A percentile compares a stretch with the other conserved stretches of the same genome.
Conservation (phyloP, 2,329 filamentous ascomycete species). For the Paecilomyces dactylethromorphus region DNA sequence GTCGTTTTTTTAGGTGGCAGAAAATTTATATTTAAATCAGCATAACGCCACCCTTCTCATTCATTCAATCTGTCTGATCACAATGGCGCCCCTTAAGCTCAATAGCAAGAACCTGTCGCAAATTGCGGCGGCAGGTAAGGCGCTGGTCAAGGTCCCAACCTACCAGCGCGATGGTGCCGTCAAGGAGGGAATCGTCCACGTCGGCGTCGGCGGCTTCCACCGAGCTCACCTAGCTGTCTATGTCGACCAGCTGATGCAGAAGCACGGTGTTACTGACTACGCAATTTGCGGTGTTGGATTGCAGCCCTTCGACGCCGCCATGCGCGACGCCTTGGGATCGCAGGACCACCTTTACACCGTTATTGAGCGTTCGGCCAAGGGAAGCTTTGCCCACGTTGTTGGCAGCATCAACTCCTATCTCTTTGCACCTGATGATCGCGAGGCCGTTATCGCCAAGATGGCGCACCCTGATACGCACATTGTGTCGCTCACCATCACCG, state of each 20-base stretch:
- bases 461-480: conserved; percentile 49
- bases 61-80: conserved; percentile 9
- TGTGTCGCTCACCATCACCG: conserved; percentile 51
- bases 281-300: conserved; percentile 49
- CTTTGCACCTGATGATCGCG: conserved; percentile 46
- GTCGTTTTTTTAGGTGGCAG: background rate
- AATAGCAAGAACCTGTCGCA: conserved; percentile 32
- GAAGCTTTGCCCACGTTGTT: conserved; percentile 43
- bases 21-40: background rate
- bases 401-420: conserved; percentile 50
- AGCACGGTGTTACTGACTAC: conserved; percentile 40
- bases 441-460: conserved; percentile 51
- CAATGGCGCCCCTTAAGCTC: conserved; percentile 32
- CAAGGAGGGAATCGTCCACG: conserved; percentile 50
- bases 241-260: conserved; percentile 43
- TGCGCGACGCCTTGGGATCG: conserved; percentile 44
- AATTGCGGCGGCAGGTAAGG: conserved; percentile 22
- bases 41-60: conserved; percentile 4
- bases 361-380: conserved; percentile 48
- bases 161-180: conserved; percentile 39
- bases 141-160: conserved; percentile 32
- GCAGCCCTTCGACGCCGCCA: conserved; percentile 44
- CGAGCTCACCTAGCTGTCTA: conserved; percentile 50
- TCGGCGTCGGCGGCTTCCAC: conserved; percentile 52
- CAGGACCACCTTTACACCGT: conserved; percentile 51